Base-by-base conservation (phyloP, 2,329 filamentous ascomycete species). In the Cladosporium halotolerans region DNA sequence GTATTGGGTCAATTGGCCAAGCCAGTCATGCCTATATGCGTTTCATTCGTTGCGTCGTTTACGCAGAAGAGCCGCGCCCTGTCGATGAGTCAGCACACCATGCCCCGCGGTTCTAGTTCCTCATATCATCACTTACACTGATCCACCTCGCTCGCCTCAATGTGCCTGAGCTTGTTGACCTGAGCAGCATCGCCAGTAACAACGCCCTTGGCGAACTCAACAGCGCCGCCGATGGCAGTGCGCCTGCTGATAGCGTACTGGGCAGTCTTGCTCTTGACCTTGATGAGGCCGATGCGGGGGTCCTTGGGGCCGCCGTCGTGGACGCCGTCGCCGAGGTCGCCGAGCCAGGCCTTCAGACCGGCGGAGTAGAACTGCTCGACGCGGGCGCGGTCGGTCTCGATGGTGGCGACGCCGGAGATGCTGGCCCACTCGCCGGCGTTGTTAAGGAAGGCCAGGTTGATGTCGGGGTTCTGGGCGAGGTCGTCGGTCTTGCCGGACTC, bases 401-500 rank as follows among this genome's bases (percentile, higher is more conserved):
- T 77, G 23, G 73, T 74, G 1, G 88, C 84, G 1, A 76, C 78
- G 47, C 90, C 90, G n/a, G 86, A 86, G 57, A 95, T 76, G 2
- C 88, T 93, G 0, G 89, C 89, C 90, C 90, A 96, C 69, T 92
- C 84, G 61, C 89, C 88, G 2, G 81, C 81, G 59, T 72, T 70
- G 58, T 68, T 63, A 61, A 92, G 77, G 76, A 95, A 95, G 45
- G 85, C 81, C 59, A 95, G 79, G 74, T 95, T 95, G 74, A 90
- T 79, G 61, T 88, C 80, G 0, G 84, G 75, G 69, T 95, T 84
- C 53, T 76, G 75, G 53, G 81, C 76, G 40, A 95, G 79, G 65
- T 95, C 89, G 69, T 89, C 80, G 4, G 88, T 90, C 78, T 96
- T 95, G 73, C 88, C 83, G 9, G 88, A 90, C 68, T 92, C 87